These are phyloP conservation scores for Malassezia restricta DNA, from an alignment of 1,284 basidiomycete species.

Conservation along the genomic window DNA sequence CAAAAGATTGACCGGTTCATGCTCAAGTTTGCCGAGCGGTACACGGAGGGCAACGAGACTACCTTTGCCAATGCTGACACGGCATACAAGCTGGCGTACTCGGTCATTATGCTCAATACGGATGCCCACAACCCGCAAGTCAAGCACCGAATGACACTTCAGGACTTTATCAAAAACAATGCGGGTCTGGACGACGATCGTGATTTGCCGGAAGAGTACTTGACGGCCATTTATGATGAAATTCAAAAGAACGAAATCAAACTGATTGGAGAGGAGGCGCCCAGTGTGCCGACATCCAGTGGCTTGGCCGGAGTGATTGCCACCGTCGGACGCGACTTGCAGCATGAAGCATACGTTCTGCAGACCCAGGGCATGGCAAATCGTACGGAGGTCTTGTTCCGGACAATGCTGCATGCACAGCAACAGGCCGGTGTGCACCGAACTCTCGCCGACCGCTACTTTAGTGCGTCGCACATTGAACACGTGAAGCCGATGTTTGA, in stretches of 20 bases:
- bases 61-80: conserved; percentile 46
- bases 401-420: conserved; percentile 45
- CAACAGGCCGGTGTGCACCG: conserved; percentile 35
- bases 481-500: conserved; percentile 46
- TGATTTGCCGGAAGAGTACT: conserved; percentile 38
- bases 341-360: conserved; percentile 42
- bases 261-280: conserved; percentile 44
- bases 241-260: conserved; percentile 46
- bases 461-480: conserved; percentile 44
- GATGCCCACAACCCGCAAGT: conserved; percentile 46
- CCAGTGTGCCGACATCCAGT: conserved; percentile 14
- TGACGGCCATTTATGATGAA: conserved; percentile 37
- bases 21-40: conserved; percentile 46
- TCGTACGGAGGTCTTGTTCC: conserved; percentile 45
- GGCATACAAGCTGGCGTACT: conserved; percentile 45
- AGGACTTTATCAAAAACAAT: conserved; percentile 46
- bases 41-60: conserved; percentile 38
- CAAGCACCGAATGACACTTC: conserved; percentile 43
- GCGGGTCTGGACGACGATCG: conserved; percentile 44
- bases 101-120: conserved; percentile 46
- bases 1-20: conserved; percentile 46
- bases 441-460: conserved; percentile 42
- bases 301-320: conserved; percentile 40
- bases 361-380: conserved; percentile 45
- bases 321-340: conserved; percentile 40